Conservation (phyloP, 2,329 filamentous ascomycete species). For the Leptographium wingfieldii region DNA sequence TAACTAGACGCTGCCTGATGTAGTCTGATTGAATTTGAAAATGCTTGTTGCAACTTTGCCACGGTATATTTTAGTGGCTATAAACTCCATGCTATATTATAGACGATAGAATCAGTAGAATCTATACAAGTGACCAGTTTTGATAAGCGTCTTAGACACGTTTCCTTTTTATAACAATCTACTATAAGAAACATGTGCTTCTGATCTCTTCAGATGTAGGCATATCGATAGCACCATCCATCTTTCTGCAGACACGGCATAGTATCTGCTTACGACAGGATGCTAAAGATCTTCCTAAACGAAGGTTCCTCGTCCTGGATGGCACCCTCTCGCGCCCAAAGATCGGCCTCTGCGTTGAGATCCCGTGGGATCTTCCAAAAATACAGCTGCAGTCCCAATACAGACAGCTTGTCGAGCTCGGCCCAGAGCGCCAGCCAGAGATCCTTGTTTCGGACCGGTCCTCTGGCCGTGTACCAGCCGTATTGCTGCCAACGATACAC, state of each 20-base stretch:
- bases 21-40: too few relatives aligned
- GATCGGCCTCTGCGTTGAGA: neutral
- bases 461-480: constrained; percentile 22
- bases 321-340: neutral
- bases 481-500: constrained; percentile 25
- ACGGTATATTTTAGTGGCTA: too few relatives aligned
- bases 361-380: constrained; percentile 17
- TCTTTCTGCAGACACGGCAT: neutral
- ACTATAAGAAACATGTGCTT: too few relatives aligned
- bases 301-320: neutral
- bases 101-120: too few relatives aligned
- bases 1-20: too few relatives aligned
- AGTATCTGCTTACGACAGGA: neutral
- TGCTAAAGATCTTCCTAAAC: neutral
- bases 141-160: too few relatives aligned
- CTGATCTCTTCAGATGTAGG: too few relatives aligned
- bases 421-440: constrained; percentile 29
- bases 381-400: constrained; percentile 14
- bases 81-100: too few relatives aligned
- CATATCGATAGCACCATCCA: too few relatives aligned
- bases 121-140: too few relatives aligned
- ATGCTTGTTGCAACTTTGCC: too few relatives aligned
- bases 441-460: constrained; percentile 26
- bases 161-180: too few relatives aligned
- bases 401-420: neutral